Base-by-base conservation (phyloP, 2,329 filamentous ascomycete species). In the Neonectria coccinea region DNA sequence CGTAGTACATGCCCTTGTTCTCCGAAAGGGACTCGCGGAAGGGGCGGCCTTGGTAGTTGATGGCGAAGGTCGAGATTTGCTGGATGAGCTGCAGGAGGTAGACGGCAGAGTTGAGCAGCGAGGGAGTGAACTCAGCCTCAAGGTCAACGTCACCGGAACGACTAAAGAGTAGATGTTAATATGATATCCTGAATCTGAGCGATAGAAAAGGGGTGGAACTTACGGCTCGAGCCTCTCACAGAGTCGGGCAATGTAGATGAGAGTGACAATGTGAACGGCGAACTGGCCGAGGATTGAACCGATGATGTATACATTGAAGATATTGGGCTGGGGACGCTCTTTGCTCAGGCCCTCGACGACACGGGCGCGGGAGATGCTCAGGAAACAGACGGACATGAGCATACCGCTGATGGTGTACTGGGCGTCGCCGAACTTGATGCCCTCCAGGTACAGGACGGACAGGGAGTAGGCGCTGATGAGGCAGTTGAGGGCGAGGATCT, bases 311-410 rank as follows among this genome's bases (percentile, higher is more conserved):
- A 94, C 87, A 83, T 99, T 99, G 86, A 98, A 98, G 77, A 99
- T 99, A 81, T 98, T 97, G 59, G 95, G 94, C 82, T 99, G 96
- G 0, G 96, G 96, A 42, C 96, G 92, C 81, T 99, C 96, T 82
- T 97, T 97, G 68, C 95, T 97, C 25, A 99, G 85, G 39, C 92
- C 91, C 82, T 99, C 96, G 56, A 99, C 96, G 31, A 96, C 93
- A 84, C 94, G 96, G 42, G 96, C 96, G 65, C 96, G 91, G n/a
- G 96, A 98, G 75, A 99, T 97, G 66, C 94, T 97, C 74, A 99
- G 83, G 87, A 99, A 99, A 83, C 96, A 99, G 55, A 99, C 96
- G 74, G 94, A 97, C 96, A 99, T 98, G 79, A 99, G 90, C 92
- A 99, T 98, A 73, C 96, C 96, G 73, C 94, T 97, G 75, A 99